Percentiles rank a stretch among this genome's conserved stretches.
These are phyloP conservation scores for Drechslerella coelobrocha DNA, from an alignment of 2,329 filamentous ascomycete species.

Conservation along the genomic window DNA sequence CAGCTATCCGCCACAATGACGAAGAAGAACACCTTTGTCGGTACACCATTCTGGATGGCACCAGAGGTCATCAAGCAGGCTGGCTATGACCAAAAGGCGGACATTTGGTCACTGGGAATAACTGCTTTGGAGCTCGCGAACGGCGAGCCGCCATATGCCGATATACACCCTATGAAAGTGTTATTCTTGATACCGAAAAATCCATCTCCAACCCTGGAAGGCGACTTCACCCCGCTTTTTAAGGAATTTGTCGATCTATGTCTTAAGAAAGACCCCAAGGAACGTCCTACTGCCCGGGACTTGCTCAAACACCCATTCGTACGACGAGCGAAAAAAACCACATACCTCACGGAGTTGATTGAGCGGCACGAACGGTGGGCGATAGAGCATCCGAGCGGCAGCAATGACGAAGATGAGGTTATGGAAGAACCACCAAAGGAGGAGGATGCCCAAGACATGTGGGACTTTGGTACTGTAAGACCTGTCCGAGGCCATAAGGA, in stretches of 20 bases:
- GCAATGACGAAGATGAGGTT: conserved; percentile 68
- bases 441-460: conserved; percentile 79
- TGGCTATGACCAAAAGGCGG: conserved; percentile 83
- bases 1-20: conserved; percentile 90
- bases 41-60: conserved; percentile 97
- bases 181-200: conserved; percentile 90
- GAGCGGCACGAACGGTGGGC: conserved; percentile 88
- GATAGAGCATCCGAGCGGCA: conserved; percentile 71
- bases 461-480: conserved; percentile 97
- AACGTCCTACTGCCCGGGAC: conserved; percentile 84
- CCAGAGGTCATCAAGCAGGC: conserved; percentile 73
- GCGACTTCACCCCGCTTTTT: conserved; percentile 80
- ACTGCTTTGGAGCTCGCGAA: conserved; percentile 89
- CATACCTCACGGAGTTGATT: conserved; percentile 94
- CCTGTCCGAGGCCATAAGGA: conserved; percentile 71
- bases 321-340: conserved; percentile 88
- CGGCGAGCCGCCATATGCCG: conserved; percentile 83
- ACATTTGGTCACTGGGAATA: conserved; percentile 92
- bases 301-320: conserved; percentile 90
- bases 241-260: conserved; percentile 86
- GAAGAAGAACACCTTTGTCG: conserved; percentile 90
- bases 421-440: conserved; percentile 63
- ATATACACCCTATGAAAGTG: conserved; percentile 93
- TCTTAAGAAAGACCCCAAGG: conserved; percentile 84
- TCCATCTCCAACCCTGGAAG: conserved; percentile 64